Evolutionary conservation across 2,329 filamentous ascomycete species (phyloP).

Genomic region (Arachnopeziza araneosa): DNA sequence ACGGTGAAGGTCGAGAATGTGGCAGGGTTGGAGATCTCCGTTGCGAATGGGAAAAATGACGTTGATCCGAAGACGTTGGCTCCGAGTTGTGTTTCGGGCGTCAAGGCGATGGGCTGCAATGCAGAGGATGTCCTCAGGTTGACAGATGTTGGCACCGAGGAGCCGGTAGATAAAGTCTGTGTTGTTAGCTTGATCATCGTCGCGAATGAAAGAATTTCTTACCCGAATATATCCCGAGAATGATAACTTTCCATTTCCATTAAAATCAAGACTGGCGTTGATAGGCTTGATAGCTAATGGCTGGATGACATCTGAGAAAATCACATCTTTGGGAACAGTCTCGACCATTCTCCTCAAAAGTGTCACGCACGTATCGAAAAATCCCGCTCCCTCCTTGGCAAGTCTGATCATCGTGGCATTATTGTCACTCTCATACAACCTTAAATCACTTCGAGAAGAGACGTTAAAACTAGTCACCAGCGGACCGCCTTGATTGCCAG

Average conservation of each 20-base stretch:
- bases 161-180: neutral
- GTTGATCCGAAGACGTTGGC: slow-evolving; percentile 14
- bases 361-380: slow-evolving; percentile 42
- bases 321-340: slow-evolving; percentile 45
- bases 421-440: slow-evolving; percentile 48
- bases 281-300: slow-evolving; percentile 56
- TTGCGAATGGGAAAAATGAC: slow-evolving; percentile 18
- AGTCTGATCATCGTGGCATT: slow-evolving; percentile 49
- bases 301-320: slow-evolving; percentile 44
- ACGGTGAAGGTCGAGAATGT: slow-evolving; percentile 13
- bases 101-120: neutral
- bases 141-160: neutral
- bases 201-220: neutral
- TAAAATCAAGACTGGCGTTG: slow-evolving; percentile 27
- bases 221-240: slow-evolving; percentile 21
- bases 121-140: neutral
- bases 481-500: slow-evolving; percentile 40
- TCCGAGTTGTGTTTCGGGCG: slow-evolving; percentile 9
- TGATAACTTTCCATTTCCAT: slow-evolving; percentile 7
- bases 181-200: neutral
- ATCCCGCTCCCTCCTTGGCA: slow-evolving; percentile 37
- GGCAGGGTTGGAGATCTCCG: slow-evolving; percentile 3
- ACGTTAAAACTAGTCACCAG: slow-evolving; percentile 44
- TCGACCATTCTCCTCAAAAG: slow-evolving; percentile 56
- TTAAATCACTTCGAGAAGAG: slow-evolving; percentile 47